Evolutionary conservation across 495 filamentous ascomycete genomes (phyloP).

Genomic region (Hypoxylon perforatum): DNA sequence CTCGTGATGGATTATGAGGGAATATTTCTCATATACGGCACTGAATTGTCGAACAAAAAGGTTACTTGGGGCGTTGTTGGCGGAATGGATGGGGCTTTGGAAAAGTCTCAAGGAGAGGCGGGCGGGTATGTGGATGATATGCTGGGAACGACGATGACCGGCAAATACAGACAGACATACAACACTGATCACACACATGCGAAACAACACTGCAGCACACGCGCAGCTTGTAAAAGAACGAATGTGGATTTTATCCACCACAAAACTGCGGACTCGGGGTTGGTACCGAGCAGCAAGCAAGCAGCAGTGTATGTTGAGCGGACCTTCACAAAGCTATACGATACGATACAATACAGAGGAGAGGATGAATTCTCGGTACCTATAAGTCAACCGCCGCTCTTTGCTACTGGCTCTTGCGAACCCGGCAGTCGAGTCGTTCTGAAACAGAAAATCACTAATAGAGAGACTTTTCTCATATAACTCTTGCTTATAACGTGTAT

Average conservation of each 20-base stretch:
- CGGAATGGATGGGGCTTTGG: constrained; percentile 23
- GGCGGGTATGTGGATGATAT: background rate
- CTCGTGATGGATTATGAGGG: constrained; percentile 23
- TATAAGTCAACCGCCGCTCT: constrained; percentile 21
- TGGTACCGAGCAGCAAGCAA: background rate
- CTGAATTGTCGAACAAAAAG: constrained; percentile 16
- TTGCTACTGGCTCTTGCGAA: constrained; percentile 25
- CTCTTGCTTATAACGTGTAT: background rate
- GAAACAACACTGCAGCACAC: constrained; percentile 8
- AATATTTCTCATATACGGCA: constrained; percentile 22
- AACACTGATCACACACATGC: background rate
- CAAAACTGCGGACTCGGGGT: background rate
- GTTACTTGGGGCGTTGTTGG: constrained; percentile 30
- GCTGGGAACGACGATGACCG: too few relatives aligned
- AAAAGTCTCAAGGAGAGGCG: constrained; percentile 22
- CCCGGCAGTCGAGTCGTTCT: constrained; percentile 20
- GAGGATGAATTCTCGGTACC: background rate
- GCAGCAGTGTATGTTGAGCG: background rate
- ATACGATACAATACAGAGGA: background rate
- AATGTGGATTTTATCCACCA: background rate
- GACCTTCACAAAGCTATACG: background rate
- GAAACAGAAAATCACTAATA: constrained; percentile 30
- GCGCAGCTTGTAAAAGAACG: background rate
- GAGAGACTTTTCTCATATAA: constrained; percentile 25
- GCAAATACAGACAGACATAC: constrained; percentile 8